phyloP scores from a whole-genome alignment of 768 basidiomycete genomes.

The Auricularia sp. region DNA sequence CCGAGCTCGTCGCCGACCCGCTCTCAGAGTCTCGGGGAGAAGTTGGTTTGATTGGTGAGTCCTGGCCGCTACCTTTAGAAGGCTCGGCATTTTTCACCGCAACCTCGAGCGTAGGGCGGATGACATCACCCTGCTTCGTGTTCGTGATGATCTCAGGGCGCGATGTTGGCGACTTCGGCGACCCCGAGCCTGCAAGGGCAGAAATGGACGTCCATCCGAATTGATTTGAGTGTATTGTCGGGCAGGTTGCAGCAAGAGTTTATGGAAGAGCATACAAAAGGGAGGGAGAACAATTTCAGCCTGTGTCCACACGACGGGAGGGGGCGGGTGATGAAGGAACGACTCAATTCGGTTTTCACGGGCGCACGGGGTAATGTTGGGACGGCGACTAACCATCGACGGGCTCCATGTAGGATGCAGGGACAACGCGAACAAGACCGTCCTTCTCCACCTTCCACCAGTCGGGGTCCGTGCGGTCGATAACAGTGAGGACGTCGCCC shows the following conservation, averaged over 20 bases:
- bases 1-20: background rate
- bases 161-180: background rate
- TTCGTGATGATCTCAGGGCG: background rate
- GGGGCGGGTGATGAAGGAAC: conserved; percentile 7
- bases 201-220: background rate
- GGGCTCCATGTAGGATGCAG: conserved; percentile 82
- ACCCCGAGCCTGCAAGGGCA: background rate
- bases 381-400: conserved; percentile 74
- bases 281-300: conserved; percentile 60
- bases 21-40: background rate
- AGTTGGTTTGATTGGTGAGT: background rate
- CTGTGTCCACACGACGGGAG: conserved; percentile 37
- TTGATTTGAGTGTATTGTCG: conserved; percentile 3
- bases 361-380: conserved; percentile 1
- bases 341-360: background rate
- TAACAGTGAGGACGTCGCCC: conserved; percentile 66
- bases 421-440: conserved; percentile 82
- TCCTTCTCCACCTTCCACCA: conserved; percentile 96
- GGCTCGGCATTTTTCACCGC: background rate
- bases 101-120: background rate
- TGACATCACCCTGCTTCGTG: background rate
- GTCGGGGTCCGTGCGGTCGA: conserved; percentile 74
- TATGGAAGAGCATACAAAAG: conserved; percentile 19
- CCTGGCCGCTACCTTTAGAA: background rate
- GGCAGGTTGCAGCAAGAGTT: background rate